These are phyloP conservation scores for Botrytis elliptica DNA, from an alignment of 2,329 filamentous ascomycete genomes.

Conservation along the genomic window DNA sequence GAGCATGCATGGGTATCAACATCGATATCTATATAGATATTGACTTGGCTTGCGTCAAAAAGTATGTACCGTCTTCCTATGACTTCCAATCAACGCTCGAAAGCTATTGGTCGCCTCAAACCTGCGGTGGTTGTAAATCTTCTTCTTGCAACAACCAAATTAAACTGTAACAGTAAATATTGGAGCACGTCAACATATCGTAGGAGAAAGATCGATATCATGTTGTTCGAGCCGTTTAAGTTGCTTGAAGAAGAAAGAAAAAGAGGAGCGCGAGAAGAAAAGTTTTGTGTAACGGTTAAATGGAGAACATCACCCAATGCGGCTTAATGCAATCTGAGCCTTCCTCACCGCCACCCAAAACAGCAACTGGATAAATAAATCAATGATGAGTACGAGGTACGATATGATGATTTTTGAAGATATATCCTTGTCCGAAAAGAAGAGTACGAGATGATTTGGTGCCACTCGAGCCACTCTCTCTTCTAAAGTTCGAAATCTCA, in stretches of 20 bases:
- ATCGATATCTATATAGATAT: neutral
- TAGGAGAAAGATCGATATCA: conserved; percentile 29
- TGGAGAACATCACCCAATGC: neutral
- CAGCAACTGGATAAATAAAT: neutral
- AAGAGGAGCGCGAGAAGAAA: conserved; percentile 2
- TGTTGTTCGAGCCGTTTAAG: conserved; percentile 36
- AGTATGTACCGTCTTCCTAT: conserved; percentile 39
- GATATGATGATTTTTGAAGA: neutral
- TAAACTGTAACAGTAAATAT: conserved; percentile 18
- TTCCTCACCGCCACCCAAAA: conserved; percentile 1
- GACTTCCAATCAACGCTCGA: conserved; percentile 39
- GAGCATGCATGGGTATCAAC: neutral
- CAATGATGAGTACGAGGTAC: neutral
- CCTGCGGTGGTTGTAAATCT: conserved; percentile 35
- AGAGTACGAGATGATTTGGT: neutral
- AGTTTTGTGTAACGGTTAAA: neutral
- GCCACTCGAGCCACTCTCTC: neutral
- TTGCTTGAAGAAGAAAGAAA: conserved; percentile 31
- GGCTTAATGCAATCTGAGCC: neutral
- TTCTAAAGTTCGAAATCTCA: neutral
- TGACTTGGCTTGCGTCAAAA: neutral
- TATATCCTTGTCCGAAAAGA: neutral
- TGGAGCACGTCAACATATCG: conserved; percentile 37
- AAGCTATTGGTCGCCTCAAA: conserved; percentile 41
- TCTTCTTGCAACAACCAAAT: conserved; percentile 39